Conservation (phyloP, 495 filamentous ascomycete species). For the Aspergillus sclerotioniger region DNA sequence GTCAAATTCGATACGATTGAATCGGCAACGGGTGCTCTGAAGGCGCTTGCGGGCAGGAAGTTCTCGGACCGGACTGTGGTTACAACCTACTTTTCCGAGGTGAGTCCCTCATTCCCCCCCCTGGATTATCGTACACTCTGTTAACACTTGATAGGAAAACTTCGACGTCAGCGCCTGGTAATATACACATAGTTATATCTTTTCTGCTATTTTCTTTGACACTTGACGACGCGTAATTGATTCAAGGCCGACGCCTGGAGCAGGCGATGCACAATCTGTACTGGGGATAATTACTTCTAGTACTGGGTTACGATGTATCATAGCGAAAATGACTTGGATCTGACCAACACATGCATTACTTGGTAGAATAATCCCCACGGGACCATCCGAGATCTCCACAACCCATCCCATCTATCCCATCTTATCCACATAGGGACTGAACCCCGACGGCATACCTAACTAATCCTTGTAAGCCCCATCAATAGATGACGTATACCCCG, state of each 20-base stretch:
- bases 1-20: slow-evolving; percentile 84
- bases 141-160: slow-evolving; percentile 57
- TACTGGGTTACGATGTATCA: slow-evolving; percentile 13
- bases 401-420: too few relatives aligned
- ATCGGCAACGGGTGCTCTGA: slow-evolving; percentile 77
- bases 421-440: too few relatives aligned
- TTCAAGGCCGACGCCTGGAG: neutral
- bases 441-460: too few relatives aligned
- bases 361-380: too few relatives aligned
- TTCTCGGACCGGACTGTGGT: slow-evolving; percentile 96
- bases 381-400: too few relatives aligned
- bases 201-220: slow-evolving; percentile 7
- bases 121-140: slow-evolving; percentile 1
- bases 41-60: slow-evolving; percentile 85
- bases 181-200: neutral
- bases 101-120: slow-evolving; percentile 34
- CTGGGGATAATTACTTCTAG: neutral
- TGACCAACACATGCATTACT: neutral
- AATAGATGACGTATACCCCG: too few relatives aligned
- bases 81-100: slow-evolving; percentile 91
- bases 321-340: slow-evolving; percentile 10
- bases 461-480: too few relatives aligned
- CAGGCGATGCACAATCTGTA: slow-evolving; percentile 7
- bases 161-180: slow-evolving; percentile 79
- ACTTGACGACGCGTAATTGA: slow-evolving; percentile 11